Evolutionary conservation across 1,284 basidiomycete genomes (phyloP), one percentile per base, ranked within the genome.

Genomic region (Anthracocystis panici-leucophaei): DNA sequence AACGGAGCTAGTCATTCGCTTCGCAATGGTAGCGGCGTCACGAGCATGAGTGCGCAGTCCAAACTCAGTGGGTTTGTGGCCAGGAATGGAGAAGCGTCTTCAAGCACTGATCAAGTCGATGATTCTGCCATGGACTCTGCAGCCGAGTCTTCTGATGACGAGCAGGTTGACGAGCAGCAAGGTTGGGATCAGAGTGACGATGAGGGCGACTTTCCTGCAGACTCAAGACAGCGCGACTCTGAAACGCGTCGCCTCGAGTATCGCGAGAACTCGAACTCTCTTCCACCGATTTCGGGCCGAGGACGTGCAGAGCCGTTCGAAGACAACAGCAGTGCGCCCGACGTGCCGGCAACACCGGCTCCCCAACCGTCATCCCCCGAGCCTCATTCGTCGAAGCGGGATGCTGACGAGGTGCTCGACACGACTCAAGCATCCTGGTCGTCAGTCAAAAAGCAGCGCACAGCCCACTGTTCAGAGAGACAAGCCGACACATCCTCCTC

Each of bases 1-100:
- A 67, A 69, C 25, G 79, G 69, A 10, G 75, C 78, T 5, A 64
- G 62, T 31, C 60, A 65, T 27, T 67, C 70, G 7, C 52, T 75
- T 20, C 55, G 56, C 29, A 65, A 58, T 16, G 55, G 63, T 6
- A 65, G 53, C 27, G 62, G 63, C 9, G 33, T 35, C 12, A 29
- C 63, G 0, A 55, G 41, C 18, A 44, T 64, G 48, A 52, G 50
- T 20, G 58, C 38, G 4, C 68, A 71, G 23, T 65, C 63, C 1
- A 65, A 50, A 42, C 56, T 71, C 2, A 51, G 50, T 41, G 44
- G 46, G 3, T 65, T 55, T 31, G 27, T 48, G 7, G 18, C 27
- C 25, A 55, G 23, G 42, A 23, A 33, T 3, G 23, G n/a, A 8
- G 41, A 51, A 2, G 40, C 20, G 10, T 27, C 1, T 11, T 10